Conservation (phyloP, 345 rosid species). For the Geranium rotundifolium region DNA sequence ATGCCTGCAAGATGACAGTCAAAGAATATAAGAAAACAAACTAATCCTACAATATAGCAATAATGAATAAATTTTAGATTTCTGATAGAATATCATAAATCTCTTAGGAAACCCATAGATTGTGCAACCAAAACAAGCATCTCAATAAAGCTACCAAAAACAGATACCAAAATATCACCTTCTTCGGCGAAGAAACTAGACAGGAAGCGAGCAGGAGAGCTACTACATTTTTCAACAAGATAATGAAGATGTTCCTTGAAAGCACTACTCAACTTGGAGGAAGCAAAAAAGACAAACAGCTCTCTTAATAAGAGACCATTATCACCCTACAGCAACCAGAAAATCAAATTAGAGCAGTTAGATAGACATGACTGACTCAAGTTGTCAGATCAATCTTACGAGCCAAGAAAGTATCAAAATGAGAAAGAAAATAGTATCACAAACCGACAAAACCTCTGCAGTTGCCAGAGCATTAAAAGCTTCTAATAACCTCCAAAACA, state of each 20-base stretch:
- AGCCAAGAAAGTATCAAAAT: conserved; percentile 11
- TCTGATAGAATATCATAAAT: no score
- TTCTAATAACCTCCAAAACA: conserved; percentile 61
- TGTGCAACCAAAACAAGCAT: neutral
- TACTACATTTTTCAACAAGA: conserved; percentile 47
- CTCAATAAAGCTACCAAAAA: neutral
- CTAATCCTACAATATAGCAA: neutral
- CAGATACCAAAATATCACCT: conserved; percentile 30
- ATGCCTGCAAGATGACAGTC: conserved; percentile 39
- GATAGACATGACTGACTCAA: neutral
- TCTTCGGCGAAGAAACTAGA: conserved; percentile 47
- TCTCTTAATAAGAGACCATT: conserved; percentile 33
- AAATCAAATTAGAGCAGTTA: conserved; percentile 2
- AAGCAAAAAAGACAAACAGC: conserved; percentile 53
- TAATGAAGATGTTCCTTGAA: conserved; percentile 55
- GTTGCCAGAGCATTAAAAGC: conserved; percentile 29
- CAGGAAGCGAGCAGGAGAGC: conserved; percentile 55
- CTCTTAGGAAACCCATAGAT: no score
- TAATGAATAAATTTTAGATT: no score
- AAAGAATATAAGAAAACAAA: conserved; percentile 10
- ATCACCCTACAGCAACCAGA: conserved; percentile 34
- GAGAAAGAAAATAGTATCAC: conserved; percentile 18
- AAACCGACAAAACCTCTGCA: conserved; percentile 32
- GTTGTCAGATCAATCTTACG: neutral
- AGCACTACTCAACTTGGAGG: conserved; percentile 36